Evolutionary conservation across 345 rosid genomes (phyloP).

Genomic region (Viola odorata): DNA sequence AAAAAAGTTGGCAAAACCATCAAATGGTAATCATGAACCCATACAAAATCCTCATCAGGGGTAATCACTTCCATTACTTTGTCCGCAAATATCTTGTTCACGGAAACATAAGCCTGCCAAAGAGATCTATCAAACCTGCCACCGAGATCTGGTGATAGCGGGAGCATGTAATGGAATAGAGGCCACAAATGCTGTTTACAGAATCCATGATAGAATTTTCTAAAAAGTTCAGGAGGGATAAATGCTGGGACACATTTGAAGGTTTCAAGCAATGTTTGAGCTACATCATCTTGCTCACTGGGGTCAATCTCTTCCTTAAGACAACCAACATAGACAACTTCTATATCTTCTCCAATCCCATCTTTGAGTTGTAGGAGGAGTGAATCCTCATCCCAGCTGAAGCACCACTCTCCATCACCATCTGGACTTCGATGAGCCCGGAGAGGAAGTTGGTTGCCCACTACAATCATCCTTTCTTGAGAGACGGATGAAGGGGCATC

Average conservation of each 20-base stretch:
- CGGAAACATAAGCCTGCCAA: conserved; percentile 92
- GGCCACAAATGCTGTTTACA: conserved; percentile 97
- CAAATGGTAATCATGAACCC: conserved; percentile 96
- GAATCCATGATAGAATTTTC: conserved; percentile 86
- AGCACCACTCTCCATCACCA: conserved; percentile 45
- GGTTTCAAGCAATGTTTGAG: conserved; percentile 72
- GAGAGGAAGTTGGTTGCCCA: conserved; percentile 91
- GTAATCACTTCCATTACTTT: conserved; percentile 90
- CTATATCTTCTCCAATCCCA: conserved; percentile 81
- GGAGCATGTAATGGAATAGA: conserved; percentile 93
- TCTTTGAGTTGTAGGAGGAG: conserved; percentile 91
- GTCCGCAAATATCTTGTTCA: conserved; percentile 90
- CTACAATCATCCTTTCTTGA: conserved; percentile 78
- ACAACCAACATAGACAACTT: conserved; percentile 85
- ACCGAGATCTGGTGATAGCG: conserved; percentile 81
- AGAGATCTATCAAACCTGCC: conserved; percentile 81
- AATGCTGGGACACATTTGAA: conserved; percentile 96
- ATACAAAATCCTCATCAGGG: conserved; percentile 89
- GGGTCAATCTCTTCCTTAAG: conserved; percentile 64
- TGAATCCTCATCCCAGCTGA: conserved; percentile 92
- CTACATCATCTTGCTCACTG: conserved; percentile 70
- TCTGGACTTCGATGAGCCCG: conserved; percentile 47
- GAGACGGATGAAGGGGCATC: conserved; percentile 79
- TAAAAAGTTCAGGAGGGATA: conserved; percentile 63
- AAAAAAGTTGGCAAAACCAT: conserved; percentile 91